Evolutionary conservation across 495 filamentous ascomycete genomes (phyloP), one percentile per base, ranked within the genome.

Genomic region (Endocarpon pusillum): DNA sequence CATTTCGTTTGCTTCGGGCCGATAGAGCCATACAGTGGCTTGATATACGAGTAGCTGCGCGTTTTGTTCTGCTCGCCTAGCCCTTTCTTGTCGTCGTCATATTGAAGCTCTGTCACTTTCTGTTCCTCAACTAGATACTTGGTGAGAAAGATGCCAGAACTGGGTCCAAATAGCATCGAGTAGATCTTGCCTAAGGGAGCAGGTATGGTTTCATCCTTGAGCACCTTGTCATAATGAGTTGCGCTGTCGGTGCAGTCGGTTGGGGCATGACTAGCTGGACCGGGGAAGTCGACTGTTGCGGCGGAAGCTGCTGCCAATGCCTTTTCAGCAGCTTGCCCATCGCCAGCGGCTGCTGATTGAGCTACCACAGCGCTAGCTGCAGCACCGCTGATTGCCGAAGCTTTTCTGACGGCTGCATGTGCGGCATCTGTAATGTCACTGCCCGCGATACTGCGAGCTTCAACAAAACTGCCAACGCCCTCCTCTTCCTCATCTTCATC

Each of bases 1-100:
- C 91, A 96, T 49, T 92, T 96, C 18, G 89, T 99, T 55, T 92
- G 81, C 49, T 73, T 94, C 2, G 91, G 89, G 0, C 89, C 89
- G 45, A 99, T 85, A 0, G 80, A 60, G 12, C 63, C 82, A 42
- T 69, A 62, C 7, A 99, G 61, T 8, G 86, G 89, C 48, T 93
- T 94, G 59, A 94, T 94, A 50, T 93, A 99, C 1, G 73, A 78
- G 51, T 76, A 93, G 21, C 56, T 73, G 25, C 87, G 65, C 1
- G 67, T 68, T 51, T 74, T 80, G 47, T 71, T 76, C 12, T 86
- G 78, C 24, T 67, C 69, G 16, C 66, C 75, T 22, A 85, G 58
- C 19, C 79, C 85, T 32, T 75, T 77, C 38, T 80, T 77, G 41
- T 82, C 82, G 22, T 89, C 79, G 32, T 73, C 67, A 53, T 91